Base-by-base conservation (phyloP, 2,329 filamentous ascomycete genomes). In the Pseudohalonectria lignicola region DNA sequence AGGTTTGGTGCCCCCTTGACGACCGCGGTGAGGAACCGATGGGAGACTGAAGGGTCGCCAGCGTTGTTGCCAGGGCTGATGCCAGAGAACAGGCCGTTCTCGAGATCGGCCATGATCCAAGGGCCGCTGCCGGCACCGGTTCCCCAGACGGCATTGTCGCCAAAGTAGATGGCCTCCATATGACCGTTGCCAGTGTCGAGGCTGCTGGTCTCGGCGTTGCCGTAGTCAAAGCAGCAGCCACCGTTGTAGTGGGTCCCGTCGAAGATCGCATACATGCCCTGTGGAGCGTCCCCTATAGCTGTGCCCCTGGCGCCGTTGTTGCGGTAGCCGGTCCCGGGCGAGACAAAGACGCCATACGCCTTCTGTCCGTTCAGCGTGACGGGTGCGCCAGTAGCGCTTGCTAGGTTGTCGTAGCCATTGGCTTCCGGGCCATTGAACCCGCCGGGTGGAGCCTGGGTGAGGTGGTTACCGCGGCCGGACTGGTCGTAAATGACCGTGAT, bases 141-240 rank as follows among this genome's bases (percentile, higher is more conserved):
- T 15, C 76, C 76, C 71, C 73, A 79, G 45, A 42, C 41, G 0
- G 61, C 74, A 52, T 49, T 67, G 51, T 61, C 57, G 1, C 78
- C 77, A 47, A 66, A 81, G 63, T 81, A 82, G 41, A 82, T 73
- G 39, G 77, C 73, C 50, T 82, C 78, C 77, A 82, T 82, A 48
- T 80, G 76, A 13, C 73, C 77, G 38, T 71, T 67, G 3, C 77
- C 78, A 0, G 74, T 71, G 41, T 76, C 71, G 2, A 3, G 43
- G 41, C 50, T 67, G 52, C 46, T 74, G 3, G 60, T 64, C 56
- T 76, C 72, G 33, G 69, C 71, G 34, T 75, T 75, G 34, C 71
- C 71, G 36, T 74, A 75, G 53, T 75, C 69, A 45, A 72, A 74
- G 49, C 64, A 78, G 57, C 73, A 77, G 6, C 43, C 63, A 17